Evolutionary conservation across 1,284 basidiomycete genomes (phyloP).

Genomic region (Chondrostereum purpureum): DNA sequence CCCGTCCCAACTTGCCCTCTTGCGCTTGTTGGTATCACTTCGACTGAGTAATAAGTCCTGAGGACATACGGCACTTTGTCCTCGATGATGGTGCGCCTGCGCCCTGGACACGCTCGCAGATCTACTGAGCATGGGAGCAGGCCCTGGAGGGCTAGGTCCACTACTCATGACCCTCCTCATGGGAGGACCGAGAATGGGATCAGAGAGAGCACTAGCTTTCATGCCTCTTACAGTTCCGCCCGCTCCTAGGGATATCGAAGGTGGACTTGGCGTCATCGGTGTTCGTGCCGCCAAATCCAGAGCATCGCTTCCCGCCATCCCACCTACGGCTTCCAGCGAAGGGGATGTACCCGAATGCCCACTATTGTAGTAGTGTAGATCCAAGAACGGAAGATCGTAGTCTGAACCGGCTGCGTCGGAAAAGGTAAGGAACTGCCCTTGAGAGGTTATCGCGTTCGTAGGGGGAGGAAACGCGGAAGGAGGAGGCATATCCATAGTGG

Average conservation of each 20-base stretch:
- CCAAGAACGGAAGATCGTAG: slow-evolving; percentile 61
- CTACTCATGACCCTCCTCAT: slow-evolving; percentile 32
- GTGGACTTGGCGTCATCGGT: not conserved
- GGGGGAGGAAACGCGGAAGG: slow-evolving; percentile 1
- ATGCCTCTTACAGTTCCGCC: slow-evolving; percentile 16
- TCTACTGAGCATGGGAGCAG: not conserved
- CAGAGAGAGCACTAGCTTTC: slow-evolving; percentile 24
- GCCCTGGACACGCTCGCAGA: slow-evolving; percentile 10
- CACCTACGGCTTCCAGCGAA: slow-evolving; percentile 14
- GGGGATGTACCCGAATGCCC: slow-evolving; percentile 23
- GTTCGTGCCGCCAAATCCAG: slow-evolving; percentile 11
- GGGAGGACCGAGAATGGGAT: slow-evolving; percentile 12
- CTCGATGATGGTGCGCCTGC: slow-evolving; percentile 45
- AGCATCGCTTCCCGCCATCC: slow-evolving; percentile 17
- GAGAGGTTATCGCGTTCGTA: slow-evolving; percentile 15
- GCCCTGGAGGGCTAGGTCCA: slow-evolving; percentile 41
- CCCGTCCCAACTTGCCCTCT: slow-evolving; percentile 74
- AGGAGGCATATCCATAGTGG: not conserved
- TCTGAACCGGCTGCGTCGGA: slow-evolving; percentile 23
- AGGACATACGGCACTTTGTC: slow-evolving; percentile 61
- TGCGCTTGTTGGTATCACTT: slow-evolving; percentile 60
- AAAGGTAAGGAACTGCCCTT: slow-evolving; percentile 16
- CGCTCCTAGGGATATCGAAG: slow-evolving; percentile 10
- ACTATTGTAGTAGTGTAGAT: slow-evolving; percentile 71
- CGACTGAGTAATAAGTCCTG: slow-evolving; percentile 57